phyloP scores from a whole-genome alignment of 192 early-diverging fungal genomes.

The Phycomyces nitens region DNA sequence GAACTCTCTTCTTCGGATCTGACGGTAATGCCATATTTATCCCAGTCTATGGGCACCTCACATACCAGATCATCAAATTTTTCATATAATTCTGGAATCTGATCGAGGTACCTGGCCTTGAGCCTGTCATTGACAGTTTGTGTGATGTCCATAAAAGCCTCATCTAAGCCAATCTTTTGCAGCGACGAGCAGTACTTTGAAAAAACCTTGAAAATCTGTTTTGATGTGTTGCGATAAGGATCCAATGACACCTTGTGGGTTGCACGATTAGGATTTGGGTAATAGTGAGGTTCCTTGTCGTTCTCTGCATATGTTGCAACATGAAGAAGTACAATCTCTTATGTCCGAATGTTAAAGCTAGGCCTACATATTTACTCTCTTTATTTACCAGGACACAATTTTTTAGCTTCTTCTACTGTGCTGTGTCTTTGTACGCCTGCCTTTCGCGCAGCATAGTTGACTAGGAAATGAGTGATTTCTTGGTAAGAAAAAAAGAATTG shows the following conservation, averaged over 20 bases:
- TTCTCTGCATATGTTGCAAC: constrained; percentile 77
- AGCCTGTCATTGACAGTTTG: constrained; percentile 56
- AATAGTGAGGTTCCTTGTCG: constrained; percentile 65
- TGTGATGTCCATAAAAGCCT: constrained; percentile 86
- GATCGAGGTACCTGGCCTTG: constrained; percentile 40
- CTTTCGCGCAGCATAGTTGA: constrained; percentile 84
- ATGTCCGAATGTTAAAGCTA: no score
- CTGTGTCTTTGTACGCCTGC: constrained; percentile 70
- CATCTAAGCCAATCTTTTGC: constrained; percentile 79
- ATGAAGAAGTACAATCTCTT: constrained; percentile 72
- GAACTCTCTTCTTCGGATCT: constrained; percentile 28
- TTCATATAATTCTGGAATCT: constrained; percentile 33
- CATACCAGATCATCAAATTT: constrained; percentile 25
- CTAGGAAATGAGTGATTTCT: no score
- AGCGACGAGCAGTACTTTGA: constrained; percentile 51
- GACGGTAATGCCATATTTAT: constrained; percentile 47
- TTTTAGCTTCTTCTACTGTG: constrained; percentile 47
- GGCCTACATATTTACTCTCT: no score
- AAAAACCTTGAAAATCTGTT: constrained; percentile 71
- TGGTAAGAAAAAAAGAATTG: constrained; percentile 2
- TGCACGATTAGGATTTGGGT: constrained; percentile 54
- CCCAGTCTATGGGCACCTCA: constrained; percentile 26
- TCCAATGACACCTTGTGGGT: constrained; percentile 92
- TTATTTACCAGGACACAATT: constrained; percentile 45
- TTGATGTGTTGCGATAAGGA: constrained; percentile 71